Conservation (phyloP, 2,329 filamentous ascomycete genomes). For the Monosporascus ibericus region DNA sequence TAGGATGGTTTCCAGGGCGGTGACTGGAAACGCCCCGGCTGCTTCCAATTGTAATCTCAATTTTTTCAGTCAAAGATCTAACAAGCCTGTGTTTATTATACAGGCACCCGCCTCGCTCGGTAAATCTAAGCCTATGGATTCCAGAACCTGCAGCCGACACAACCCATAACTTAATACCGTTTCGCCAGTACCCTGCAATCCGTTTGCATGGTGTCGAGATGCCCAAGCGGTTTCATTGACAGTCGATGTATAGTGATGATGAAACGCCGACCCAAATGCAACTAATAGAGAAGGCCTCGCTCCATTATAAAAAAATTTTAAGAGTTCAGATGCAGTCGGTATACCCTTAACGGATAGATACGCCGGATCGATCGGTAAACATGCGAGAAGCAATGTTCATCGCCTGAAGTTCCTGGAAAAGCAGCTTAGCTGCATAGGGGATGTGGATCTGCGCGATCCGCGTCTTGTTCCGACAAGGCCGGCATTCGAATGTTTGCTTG, state of each 20-base stretch:
- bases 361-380: constrained; percentile 82
- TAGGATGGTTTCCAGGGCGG: too few species aligned
- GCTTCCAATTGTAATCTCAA: background rate
- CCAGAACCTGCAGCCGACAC: background rate
- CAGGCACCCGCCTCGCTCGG: too few species aligned
- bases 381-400: constrained; percentile 99
- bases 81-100: background rate
- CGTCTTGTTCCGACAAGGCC: constrained; percentile 98
- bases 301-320: background rate
- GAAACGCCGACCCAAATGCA: background rate
- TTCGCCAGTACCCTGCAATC: background rate
- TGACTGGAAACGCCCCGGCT: too few species aligned
- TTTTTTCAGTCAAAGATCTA: background rate
- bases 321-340: background rate
- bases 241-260: background rate
- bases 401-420: constrained; percentile 95
- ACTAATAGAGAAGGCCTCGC: background rate
- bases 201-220: background rate
- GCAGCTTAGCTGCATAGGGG: constrained; percentile 92
- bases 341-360: constrained; percentile 56
- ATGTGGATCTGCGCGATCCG: constrained; percentile 97
- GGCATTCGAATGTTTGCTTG: constrained; percentile 93
- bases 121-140: background rate
- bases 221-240: background rate
- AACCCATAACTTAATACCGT: background rate